Percentiles rank a stretch among this genome's conserved stretches.
Conservation (phyloP, 768 basidiomycete species). For the Pleurotus ostreatus region DNA sequence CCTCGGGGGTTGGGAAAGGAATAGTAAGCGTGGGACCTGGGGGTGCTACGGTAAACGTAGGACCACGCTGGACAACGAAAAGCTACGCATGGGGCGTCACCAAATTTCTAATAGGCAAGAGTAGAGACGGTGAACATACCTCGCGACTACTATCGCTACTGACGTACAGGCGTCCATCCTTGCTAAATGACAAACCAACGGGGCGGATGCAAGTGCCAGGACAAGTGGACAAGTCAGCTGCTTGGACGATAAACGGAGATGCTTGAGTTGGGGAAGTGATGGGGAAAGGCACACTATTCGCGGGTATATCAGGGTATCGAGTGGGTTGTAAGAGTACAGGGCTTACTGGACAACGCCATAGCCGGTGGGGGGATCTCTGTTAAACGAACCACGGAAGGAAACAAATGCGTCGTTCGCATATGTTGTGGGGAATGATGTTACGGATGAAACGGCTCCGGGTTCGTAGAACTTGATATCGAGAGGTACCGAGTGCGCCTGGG, state of each 20-base stretch:
- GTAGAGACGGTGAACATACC: constrained; percentile 18
- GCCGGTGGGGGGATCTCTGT: constrained; percentile 38
- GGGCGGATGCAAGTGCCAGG: constrained; percentile 40
- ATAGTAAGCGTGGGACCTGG: neutral
- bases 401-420: constrained; percentile 34
- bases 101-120: neutral
- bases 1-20: constrained; percentile 1
- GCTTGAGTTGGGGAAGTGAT: constrained; percentile 12
- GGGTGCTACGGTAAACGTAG: neutral
- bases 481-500: constrained; percentile 43
- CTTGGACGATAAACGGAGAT: constrained; percentile 34
- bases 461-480: constrained; percentile 41
- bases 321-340: neutral
- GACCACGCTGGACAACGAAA: neutral
- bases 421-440: constrained; percentile 21
- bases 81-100: neutral
- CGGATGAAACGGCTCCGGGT: constrained; percentile 1
- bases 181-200: constrained; percentile 37
- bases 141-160: constrained; percentile 42
- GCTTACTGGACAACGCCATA: constrained; percentile 40
- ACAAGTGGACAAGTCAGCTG: constrained; percentile 30
- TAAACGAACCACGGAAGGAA: constrained; percentile 42
- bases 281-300: constrained; percentile 23
- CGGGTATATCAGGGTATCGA: neutral
- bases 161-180: constrained; percentile 30